Conservation (phyloP, 257 asterid genomes). For the Penstemon davidsonii region DNA sequence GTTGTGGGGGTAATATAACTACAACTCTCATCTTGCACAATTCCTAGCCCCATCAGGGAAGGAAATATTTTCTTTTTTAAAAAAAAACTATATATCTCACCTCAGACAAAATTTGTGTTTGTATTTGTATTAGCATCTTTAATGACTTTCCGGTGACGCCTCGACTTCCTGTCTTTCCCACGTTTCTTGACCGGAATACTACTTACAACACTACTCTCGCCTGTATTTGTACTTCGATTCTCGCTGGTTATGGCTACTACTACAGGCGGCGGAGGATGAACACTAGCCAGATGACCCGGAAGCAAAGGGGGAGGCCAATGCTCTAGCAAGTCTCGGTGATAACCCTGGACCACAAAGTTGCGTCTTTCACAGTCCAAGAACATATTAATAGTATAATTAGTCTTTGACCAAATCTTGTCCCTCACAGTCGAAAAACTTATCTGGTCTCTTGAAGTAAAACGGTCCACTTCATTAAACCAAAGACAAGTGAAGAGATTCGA, state of each 20-base stretch:
- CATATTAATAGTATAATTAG: slow-evolving; percentile 81
- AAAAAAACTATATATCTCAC: slow-evolving; percentile 26
- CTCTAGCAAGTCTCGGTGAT: slow-evolving; percentile 78
- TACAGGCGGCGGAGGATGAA: slow-evolving; percentile 54
- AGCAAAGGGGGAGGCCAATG: slow-evolving; percentile 56
- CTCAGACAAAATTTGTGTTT: slow-evolving; percentile 40
- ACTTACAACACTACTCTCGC: slow-evolving; percentile 25
- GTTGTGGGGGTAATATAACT: slow-evolving; percentile 20
- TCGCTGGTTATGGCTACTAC: slow-evolving; percentile 6
- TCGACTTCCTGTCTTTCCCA: slow-evolving; percentile 55
- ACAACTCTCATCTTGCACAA: slow-evolving; percentile 35
- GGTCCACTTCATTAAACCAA: slow-evolving; percentile 94
- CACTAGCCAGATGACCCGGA: slow-evolving; percentile 23
- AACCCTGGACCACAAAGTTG: slow-evolving; percentile 92
- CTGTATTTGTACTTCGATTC: slow-evolving; percentile 21
- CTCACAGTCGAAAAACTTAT: slow-evolving; percentile 88
- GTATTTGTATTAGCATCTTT: slow-evolving; percentile 38
- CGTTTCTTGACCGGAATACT: slow-evolving; percentile 41
- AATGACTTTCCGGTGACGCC: slow-evolving; percentile 62
- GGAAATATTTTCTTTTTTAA: slow-evolving; percentile 19
- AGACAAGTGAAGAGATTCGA: slow-evolving; percentile 89
- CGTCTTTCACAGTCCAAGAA: slow-evolving; percentile 93
- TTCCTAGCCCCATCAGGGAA: slow-evolving; percentile 37
- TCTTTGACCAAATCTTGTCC: slow-evolving; percentile 72
- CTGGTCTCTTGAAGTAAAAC: slow-evolving; percentile 93